These are phyloP conservation scores for Pezicula neosporulosa DNA, from an alignment of 2,329 filamentous ascomycete genomes.

Conservation along the genomic window DNA sequence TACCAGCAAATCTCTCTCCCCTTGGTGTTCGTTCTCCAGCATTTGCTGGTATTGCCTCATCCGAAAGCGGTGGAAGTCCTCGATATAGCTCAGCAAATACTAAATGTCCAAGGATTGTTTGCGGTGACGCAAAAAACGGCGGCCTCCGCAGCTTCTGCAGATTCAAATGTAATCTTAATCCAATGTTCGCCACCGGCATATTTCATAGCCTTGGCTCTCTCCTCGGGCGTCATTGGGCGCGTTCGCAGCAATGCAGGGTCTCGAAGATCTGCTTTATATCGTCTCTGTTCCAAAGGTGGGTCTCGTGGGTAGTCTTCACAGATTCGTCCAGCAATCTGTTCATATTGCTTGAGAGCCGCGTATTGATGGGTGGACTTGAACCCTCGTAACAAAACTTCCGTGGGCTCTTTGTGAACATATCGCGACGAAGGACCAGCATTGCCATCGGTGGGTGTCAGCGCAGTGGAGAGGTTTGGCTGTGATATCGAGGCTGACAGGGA, in stretches of 20 bases:
- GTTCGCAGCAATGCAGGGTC: conserved; percentile 68
- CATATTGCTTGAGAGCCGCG: conserved; percentile 85
- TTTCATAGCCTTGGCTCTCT: conserved; percentile 74
- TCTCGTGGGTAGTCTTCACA: conserved; percentile 92
- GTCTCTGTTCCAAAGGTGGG: conserved; percentile 66
- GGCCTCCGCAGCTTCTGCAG: conserved; percentile 64
- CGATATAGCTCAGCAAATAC: conserved; percentile 70
- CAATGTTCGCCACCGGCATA: conserved; percentile 85
- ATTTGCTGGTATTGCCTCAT: conserved; percentile 53
- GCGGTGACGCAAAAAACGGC: conserved; percentile 68
- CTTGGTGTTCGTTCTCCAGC: conserved; percentile 4
- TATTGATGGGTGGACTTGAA: conserved; percentile 71
- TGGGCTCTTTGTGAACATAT: conserved; percentile 48
- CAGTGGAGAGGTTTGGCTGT: conserved; percentile 29
- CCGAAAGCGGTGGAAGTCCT: conserved; percentile 59
- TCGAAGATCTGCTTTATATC: conserved; percentile 72
- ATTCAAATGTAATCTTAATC: conserved; percentile 85
- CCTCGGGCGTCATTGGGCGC: conserved; percentile 63
- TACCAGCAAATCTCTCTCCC: conserved; percentile 1
- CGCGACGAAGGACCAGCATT: conserved; percentile 18
- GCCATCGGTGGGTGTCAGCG: conserved; percentile 24
- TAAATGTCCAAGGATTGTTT: conserved; percentile 66
- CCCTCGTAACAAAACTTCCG: conserved; percentile 83
- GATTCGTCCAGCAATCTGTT: conserved; percentile 79
- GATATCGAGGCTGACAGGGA: conserved; percentile 26